These are phyloP conservation scores for Penicillium pulvis DNA, from an alignment of 495 filamentous ascomycete species.

Conservation along the genomic window DNA sequence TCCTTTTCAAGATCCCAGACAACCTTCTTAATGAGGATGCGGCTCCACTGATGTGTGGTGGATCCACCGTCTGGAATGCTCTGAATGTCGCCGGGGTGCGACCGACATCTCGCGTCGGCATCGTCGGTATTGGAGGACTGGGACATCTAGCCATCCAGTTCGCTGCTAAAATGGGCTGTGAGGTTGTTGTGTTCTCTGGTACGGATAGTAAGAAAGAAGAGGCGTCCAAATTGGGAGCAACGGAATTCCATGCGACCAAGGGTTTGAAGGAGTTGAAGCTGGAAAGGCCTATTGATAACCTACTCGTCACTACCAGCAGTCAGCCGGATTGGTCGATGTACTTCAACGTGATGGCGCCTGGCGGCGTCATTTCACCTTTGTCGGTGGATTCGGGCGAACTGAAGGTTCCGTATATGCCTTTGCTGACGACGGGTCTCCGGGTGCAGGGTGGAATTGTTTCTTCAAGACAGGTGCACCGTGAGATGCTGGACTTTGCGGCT, in stretches of 20 bases:
- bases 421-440: constrained; percentile 49
- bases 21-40: constrained; percentile 48
- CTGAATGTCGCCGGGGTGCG: constrained; percentile 44
- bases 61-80: constrained; percentile 52
- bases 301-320: constrained; percentile 51
- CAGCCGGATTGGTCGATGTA: constrained; percentile 46
- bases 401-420: constrained; percentile 52
- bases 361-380: constrained; percentile 55
- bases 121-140: constrained; percentile 64
- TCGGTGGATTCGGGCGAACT: constrained; percentile 51
- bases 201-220: constrained; percentile 61
- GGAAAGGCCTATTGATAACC: constrained; percentile 36
- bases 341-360: constrained; percentile 42
- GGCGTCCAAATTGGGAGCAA: constrained; percentile 53
- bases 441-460: constrained; percentile 58
- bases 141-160: constrained; percentile 68
- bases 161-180: constrained; percentile 61
- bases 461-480: constrained; percentile 46
- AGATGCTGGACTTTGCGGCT: constrained; percentile 62
- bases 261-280: constrained; percentile 39
- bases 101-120: constrained; percentile 56
- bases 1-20: constrained; percentile 57
- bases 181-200: constrained; percentile 61
- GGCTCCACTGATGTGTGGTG: constrained; percentile 58
- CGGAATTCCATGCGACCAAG: constrained; percentile 51